These are phyloP conservation scores for Suhomyces terraborum DNA, from an alignment of 1,139 yeast genomes.

Conservation along the genomic window DNA sequence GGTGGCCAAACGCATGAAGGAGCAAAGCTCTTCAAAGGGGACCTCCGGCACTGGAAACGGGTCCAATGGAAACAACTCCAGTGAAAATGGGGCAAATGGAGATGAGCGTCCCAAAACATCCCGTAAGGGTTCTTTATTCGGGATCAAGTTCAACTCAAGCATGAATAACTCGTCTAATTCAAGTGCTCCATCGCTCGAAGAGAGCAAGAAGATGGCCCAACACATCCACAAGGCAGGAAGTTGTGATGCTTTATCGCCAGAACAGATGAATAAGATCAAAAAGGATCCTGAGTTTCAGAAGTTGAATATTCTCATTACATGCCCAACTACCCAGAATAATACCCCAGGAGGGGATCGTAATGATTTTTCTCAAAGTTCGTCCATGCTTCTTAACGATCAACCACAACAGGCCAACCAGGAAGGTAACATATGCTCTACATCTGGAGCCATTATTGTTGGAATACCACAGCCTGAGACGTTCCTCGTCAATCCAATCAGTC, in stretches of 20 bases:
- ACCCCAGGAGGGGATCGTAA: constrained; percentile 20
- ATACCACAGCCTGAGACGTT: constrained; percentile 47
- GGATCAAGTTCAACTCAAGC: constrained; percentile 37
- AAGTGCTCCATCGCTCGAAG: constrained; percentile 10
- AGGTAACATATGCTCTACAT: constrained; percentile 27
- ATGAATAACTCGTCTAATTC: constrained; percentile 3
- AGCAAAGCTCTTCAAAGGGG: constrained; percentile 27
- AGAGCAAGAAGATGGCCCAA: constrained; percentile 13
- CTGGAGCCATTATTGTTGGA: constrained; percentile 44
- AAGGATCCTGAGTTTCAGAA: constrained; percentile 37
- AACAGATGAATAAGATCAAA: constrained; percentile 36
- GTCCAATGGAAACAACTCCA: constrained; percentile 6
- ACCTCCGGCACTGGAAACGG: constrained; percentile 3
- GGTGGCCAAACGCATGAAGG: constrained; percentile 40
- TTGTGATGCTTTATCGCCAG: constrained; percentile 39
- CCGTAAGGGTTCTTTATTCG: constrained; percentile 44
- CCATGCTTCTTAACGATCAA: constrained; percentile 35
- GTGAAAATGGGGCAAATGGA: constrained; percentile 4
- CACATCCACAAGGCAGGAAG: constrained; percentile 34
- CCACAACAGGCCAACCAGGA: constrained; percentile 16
- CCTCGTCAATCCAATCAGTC: constrained; percentile 39
- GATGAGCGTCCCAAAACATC: constrained; percentile 34
- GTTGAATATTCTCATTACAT: constrained; percentile 40
- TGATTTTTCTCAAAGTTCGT: constrained; percentile 41
- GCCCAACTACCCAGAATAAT: constrained; percentile 28